phyloP scores from a whole-genome alignment of 441 rosid species.

The Populus hybrid region DNA sequence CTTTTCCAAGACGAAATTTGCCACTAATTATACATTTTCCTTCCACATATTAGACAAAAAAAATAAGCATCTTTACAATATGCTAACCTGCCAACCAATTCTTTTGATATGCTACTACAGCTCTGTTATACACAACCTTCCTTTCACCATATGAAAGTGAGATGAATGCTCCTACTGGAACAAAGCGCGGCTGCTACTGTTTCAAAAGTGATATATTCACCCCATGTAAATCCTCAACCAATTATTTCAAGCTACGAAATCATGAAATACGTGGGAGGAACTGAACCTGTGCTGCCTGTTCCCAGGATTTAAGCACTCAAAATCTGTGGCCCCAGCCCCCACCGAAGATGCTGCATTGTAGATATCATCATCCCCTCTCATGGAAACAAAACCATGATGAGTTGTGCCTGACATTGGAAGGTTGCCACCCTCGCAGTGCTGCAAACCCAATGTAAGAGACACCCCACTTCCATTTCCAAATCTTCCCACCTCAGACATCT shows the following conservation, averaged over 20 bases:
- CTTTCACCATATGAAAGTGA: constrained; percentile 21
- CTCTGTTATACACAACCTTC: constrained; percentile 31
- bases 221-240: background rate
- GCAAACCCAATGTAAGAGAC: constrained; percentile 83
- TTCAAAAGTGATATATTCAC: background rate
- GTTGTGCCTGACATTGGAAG: constrained; percentile 44
- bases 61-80: constrained; percentile 37
- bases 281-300: constrained; percentile 61
- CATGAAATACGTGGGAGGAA: constrained; percentile 68
- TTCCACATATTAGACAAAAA: too few relatives aligned
- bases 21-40: background rate
- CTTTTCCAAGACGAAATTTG: constrained; percentile 14
- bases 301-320: constrained; percentile 56
- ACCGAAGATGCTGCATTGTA: constrained; percentile 36
- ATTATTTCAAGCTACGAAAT: constrained; percentile 62
- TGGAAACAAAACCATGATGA: constrained; percentile 44
- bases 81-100: constrained; percentile 37
- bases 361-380: constrained; percentile 52
- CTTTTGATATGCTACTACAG: constrained; percentile 38
- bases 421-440: constrained; percentile 60
- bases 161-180: constrained; percentile 14
- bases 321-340: constrained; percentile 44
- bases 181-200: constrained; percentile 1
- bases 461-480: constrained; percentile 57
- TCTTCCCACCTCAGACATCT: constrained; percentile 63